Conservation (phyloP, 345 rosid genomes). For the Rhizophora apiculata region DNA sequence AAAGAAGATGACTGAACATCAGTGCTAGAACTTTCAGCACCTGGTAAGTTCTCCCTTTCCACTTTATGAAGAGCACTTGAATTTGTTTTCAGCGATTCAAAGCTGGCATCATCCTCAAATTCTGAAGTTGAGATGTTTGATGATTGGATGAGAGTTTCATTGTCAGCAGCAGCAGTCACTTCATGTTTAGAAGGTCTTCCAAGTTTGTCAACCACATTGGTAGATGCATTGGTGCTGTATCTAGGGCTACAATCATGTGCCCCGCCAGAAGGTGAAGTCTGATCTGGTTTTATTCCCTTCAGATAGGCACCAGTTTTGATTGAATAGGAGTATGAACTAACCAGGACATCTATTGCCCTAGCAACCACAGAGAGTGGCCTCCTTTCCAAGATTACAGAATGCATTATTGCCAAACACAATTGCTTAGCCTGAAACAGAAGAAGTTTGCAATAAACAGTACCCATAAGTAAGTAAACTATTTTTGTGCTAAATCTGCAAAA, state of each 20-base stretch:
- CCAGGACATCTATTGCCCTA: slow-evolving; percentile 72
- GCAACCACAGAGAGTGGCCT: slow-evolving; percentile 79
- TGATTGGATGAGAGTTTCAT: slow-evolving; percentile 35
- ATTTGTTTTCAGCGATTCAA: slow-evolving; percentile 36
- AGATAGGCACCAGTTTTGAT: slow-evolving; percentile 61
- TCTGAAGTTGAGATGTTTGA: slow-evolving; percentile 44
- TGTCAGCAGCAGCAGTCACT: slow-evolving; percentile 23
- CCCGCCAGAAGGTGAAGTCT: slow-evolving; percentile 33
- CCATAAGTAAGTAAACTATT: background rate
- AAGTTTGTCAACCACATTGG: slow-evolving; percentile 37
- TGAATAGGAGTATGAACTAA: slow-evolving; percentile 63
- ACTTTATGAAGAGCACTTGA: slow-evolving; percentile 34
- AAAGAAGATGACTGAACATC: slow-evolving; percentile 34
- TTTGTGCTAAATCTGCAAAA: background rate
- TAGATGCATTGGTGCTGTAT: slow-evolving; percentile 32
- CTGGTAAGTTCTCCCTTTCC: slow-evolving; percentile 28
- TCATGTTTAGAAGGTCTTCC: slow-evolving; percentile 37
- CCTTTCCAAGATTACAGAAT: slow-evolving; percentile 75
- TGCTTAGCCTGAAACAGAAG: slow-evolving; percentile 73
- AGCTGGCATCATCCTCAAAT: slow-evolving; percentile 45
- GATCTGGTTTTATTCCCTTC: slow-evolving; percentile 61
- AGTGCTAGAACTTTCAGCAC: slow-evolving; percentile 35
- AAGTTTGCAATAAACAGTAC: slow-evolving; percentile 13
- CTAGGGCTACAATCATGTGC: slow-evolving; percentile 27
- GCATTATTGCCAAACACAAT: slow-evolving; percentile 68